Evolutionary conservation across 75 land plant genomes (phyloP).

Genomic region (Pseudotsuga menziesii): DNA sequence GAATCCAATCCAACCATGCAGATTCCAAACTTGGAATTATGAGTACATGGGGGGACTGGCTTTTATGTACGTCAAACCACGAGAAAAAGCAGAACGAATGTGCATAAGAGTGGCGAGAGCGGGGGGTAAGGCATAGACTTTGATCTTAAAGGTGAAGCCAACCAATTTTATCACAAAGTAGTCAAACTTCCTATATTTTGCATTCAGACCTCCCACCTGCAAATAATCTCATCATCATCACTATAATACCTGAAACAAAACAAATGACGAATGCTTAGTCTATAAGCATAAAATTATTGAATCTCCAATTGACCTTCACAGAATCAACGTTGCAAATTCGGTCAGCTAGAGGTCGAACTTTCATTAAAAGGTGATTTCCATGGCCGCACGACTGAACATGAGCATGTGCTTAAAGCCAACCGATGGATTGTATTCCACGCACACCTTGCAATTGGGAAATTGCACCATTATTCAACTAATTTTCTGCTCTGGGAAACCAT

Average conservation of each 20-base stretch:
- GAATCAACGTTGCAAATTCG: background rate
- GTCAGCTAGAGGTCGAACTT: background rate
- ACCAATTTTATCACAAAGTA: background rate
- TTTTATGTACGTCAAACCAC: too few species aligned
- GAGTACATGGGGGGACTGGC: too few species aligned
- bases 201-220: background rate
- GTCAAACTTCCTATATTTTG: too few species aligned
- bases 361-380: background rate
- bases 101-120: conserved; percentile 3
- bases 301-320: background rate
- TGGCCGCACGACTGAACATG: background rate
- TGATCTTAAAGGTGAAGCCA: background rate
- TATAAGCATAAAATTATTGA: background rate
- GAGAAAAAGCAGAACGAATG: background rate
- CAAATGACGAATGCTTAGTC: background rate
- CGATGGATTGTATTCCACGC: background rate
- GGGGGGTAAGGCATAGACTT: conserved; percentile 8
- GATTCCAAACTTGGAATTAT: too few species aligned
- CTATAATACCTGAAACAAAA: background rate
- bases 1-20: too few species aligned
- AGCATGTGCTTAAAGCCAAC: background rate
- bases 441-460: too few species aligned
- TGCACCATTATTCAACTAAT: too few species aligned
- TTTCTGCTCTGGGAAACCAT: too few species aligned
- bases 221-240: background rate